Percentiles rank a stretch among this genome's conserved stretches.
phyloP scores from a whole-genome alignment of 306 rosid species.

The Cucurbita maxima region DNA sequence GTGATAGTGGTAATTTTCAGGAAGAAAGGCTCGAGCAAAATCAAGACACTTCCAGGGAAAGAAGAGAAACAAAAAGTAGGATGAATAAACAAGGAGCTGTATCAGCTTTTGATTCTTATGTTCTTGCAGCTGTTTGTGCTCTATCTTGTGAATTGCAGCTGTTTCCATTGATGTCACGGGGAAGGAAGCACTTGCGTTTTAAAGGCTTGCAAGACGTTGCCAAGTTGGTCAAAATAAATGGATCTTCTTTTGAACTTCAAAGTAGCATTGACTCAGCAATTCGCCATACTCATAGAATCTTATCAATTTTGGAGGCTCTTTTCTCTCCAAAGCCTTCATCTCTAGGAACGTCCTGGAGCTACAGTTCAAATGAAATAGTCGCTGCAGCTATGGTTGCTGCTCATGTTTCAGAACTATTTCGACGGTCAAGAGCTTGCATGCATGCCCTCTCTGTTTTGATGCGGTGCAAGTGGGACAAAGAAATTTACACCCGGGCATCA shows the following conservation, averaged over 20 bases:
- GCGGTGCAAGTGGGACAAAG: constrained; percentile 86
- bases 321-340: constrained; percentile 89
- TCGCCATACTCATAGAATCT: constrained; percentile 73
- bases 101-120: constrained; percentile 92
- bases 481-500: constrained; percentile 76
- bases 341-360: constrained; percentile 92
- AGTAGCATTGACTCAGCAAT: constrained; percentile 66
- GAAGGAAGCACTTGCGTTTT: constrained; percentile 28
- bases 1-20: constrained; percentile 33
- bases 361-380: constrained; percentile 93
- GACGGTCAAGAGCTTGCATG: constrained; percentile 97
- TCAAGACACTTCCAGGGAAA: constrained; percentile 32
- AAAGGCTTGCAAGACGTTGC: constrained; percentile 28
- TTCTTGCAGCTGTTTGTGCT: constrained; percentile 92
- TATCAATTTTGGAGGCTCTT: constrained; percentile 82
- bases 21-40: constrained; percentile 38
- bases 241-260: constrained; percentile 43
- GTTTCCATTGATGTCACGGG: constrained; percentile 64
- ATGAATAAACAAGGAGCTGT: constrained; percentile 72
- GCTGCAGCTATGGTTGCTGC: constrained; percentile 99
- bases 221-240: constrained; percentile 45
- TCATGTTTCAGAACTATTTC: constrained; percentile 84
- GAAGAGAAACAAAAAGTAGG: constrained; percentile 30
- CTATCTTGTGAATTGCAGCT: constrained; percentile 91
- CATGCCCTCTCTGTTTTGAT: constrained; percentile 82